Evolutionary conservation across 768 basidiomycete species (phyloP).

Genomic region (Multifurca ochricompacta): DNA sequence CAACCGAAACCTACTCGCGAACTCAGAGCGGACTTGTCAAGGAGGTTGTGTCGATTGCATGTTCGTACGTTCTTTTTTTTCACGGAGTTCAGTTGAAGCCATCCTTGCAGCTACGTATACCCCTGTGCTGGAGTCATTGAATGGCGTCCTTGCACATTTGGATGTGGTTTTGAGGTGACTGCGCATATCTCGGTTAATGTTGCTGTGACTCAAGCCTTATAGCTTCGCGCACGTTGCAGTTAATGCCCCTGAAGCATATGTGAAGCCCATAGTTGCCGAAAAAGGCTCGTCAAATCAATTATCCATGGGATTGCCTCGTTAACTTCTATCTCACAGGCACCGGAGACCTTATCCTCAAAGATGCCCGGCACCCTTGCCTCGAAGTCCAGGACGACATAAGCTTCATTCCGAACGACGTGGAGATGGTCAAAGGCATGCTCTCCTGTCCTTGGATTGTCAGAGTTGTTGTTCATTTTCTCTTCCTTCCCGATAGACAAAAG

Average conservation of each 20-base stretch:
- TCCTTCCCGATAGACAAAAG: slow-evolving; percentile 47
- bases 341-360: slow-evolving; percentile 71
- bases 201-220: neutral
- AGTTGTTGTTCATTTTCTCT: neutral
- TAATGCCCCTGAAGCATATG: slow-evolving; percentile 79
- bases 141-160: slow-evolving; percentile 77
- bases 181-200: neutral
- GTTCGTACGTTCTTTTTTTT: slow-evolving; percentile 33
- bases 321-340: slow-evolving; percentile 41
- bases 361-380: slow-evolving; percentile 92
- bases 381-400: slow-evolving; percentile 93
- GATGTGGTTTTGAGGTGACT: slow-evolving; percentile 85
- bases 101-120: slow-evolving; percentile 73
- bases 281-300: slow-evolving; percentile 46
- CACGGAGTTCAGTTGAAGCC: neutral
- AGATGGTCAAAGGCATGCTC: slow-evolving; percentile 75
- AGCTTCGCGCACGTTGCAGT: slow-evolving; percentile 91
- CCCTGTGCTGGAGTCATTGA: slow-evolving; percentile 77
- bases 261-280: slow-evolving; percentile 73
- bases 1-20: slow-evolving; percentile 59
- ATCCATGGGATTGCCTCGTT: neutral
- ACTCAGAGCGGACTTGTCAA: slow-evolving; percentile 80
- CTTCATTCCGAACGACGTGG: slow-evolving; percentile 93
- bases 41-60: slow-evolving; percentile 87
- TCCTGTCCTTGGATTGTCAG: neutral